Conservation (phyloP, 495 filamentous ascomycete species). For the Stereocaulon alpinum region DNA sequence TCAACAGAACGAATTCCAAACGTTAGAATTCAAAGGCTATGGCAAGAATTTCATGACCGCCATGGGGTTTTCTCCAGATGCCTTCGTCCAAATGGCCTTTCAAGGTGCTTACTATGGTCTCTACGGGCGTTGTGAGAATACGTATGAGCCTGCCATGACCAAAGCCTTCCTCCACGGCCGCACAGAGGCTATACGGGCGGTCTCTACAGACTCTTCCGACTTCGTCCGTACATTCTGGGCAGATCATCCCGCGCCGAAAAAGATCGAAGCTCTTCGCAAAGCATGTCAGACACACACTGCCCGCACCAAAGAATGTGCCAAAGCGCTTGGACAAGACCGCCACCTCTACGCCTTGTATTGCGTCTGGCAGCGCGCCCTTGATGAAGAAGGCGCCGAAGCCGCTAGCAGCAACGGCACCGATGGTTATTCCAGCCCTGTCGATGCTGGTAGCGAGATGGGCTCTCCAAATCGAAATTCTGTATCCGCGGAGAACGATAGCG, state of each 20-base stretch:
- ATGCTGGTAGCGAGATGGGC: conserved; percentile 37
- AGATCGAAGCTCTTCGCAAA: conserved; percentile 73
- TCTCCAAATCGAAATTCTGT: conserved; percentile 46
- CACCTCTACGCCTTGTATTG: conserved; percentile 92
- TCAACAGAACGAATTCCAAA: conserved; percentile 91
- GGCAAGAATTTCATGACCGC: conserved; percentile 97
- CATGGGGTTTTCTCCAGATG: conserved; percentile 93
- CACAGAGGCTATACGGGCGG: conserved; percentile 85
- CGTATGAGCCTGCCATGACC: conserved; percentile 97
- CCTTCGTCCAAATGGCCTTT: conserved; percentile 98
- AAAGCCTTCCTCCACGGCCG: conserved; percentile 87
- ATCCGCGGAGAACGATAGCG: conserved; percentile 35
- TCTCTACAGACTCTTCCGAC: conserved; percentile 67
- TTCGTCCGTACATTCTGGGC: conserved; percentile 95
- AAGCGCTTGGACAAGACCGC: conserved; percentile 84
- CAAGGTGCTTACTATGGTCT: conserved; percentile 97
- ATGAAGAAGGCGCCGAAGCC: conserved; percentile 54
- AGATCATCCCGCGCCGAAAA: conserved; percentile 69
- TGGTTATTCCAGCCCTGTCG: conserved; percentile 43
- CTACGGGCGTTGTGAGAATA: conserved; percentile 87
- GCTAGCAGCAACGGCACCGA: conserved; percentile 46
- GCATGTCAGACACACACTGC: conserved; percentile 74
- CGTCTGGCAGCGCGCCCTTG: conserved; percentile 83
- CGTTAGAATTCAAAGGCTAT: conserved; percentile 78
- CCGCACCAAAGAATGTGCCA: conserved; percentile 77